Base-by-base conservation (phyloP, 305 asterid species). In the Fraxinus velutina region DNA sequence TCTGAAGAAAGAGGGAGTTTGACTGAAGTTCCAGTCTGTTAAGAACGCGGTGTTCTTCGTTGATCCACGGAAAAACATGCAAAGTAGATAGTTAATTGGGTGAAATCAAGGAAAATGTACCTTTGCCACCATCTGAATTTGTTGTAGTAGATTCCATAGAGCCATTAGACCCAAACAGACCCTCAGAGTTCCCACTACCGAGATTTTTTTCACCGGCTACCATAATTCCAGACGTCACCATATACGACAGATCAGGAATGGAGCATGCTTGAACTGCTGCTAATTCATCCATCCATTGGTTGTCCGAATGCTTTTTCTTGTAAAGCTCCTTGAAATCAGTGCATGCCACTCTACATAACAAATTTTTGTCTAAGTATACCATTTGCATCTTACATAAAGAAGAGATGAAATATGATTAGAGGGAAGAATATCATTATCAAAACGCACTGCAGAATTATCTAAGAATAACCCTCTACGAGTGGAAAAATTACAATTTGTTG, bases 241-340 rank as follows among this genome's bases (percentile, higher is more conserved):
- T 66, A 52, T 86, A 90, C 0, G 93, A 87, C 75, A 90, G 82
- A 79, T 91, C 94, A 47, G 89, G 37, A 75, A 91, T 71, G 34
- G 96, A 75, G 76, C 78, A 86, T 36, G 98, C 94, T 87, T 90
- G 87, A 82, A 93, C 93, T 78, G 97, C 98, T 24, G 96, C 97
- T 86, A 93, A 88, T 88, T 92, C 97, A 73, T 84, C 93, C 94
- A 92, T 88, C 98, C 98, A 93, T 68, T 89, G 95, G 79, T 89
- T 88, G 85, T 93, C 96, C 7, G 92, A 88, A 81, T 91, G 93
- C 85, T 93, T 93, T 85, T 88, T 88, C 89, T 91, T 80, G 91
- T 86, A 91, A 79, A 92, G 95, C 81, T 93, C 97, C 90, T 90
- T 90, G 88, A 93, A 93, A 72, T 91, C 93, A 73, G 78, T 44